These are phyloP conservation scores for Alternaria brassicae DNA, from an alignment of 2,329 filamentous ascomycete genomes.

Conservation along the genomic window DNA sequence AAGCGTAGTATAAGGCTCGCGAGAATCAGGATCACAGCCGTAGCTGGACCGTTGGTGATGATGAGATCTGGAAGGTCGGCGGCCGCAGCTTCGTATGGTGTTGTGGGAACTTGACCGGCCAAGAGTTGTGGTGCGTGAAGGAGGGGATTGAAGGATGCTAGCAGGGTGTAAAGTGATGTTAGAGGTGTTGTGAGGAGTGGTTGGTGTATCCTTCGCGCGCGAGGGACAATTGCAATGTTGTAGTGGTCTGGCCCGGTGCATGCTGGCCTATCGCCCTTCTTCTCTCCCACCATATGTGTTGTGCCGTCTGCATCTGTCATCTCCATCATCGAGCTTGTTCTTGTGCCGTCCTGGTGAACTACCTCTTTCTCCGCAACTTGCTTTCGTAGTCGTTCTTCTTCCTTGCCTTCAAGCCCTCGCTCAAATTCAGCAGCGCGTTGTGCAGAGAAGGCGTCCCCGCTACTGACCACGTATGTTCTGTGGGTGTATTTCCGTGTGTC, in stretches of 20 bases:
- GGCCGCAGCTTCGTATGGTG: conserved; percentile 23
- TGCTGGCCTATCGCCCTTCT: conserved; percentile 4
- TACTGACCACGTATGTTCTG: conserved; percentile 82
- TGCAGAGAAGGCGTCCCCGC: conserved; percentile 76
- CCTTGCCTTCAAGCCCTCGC: conserved; percentile 40
- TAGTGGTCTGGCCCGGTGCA: conserved; percentile 55
- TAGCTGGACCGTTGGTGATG: conserved; percentile 87
- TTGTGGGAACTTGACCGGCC: conserved; percentile 11
- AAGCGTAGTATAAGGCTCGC: conserved; percentile 65
- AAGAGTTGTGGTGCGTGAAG: conserved; percentile 36
- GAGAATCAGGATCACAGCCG: conserved; percentile 76
- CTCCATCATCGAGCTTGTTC: neutral
- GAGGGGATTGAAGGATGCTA: conserved; percentile 67
- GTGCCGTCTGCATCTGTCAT: conserved; percentile 9
- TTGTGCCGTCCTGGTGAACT: neutral
- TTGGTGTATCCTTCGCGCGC: conserved; percentile 85
- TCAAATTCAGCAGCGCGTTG: conserved; percentile 71
- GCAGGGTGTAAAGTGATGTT: conserved; percentile 70
- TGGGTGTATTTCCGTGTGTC: conserved; percentile 59
- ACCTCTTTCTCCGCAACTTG: conserved; percentile 1
- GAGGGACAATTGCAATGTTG: conserved; percentile 71
- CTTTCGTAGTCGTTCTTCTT: conserved; percentile 7
- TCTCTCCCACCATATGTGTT: neutral
- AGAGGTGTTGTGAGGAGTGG: conserved; percentile 75
- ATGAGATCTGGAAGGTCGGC: conserved; percentile 73